phyloP scores from a whole-genome alignment of 2,329 filamentous ascomycete species.

The Aspergillus sp. region DNA sequence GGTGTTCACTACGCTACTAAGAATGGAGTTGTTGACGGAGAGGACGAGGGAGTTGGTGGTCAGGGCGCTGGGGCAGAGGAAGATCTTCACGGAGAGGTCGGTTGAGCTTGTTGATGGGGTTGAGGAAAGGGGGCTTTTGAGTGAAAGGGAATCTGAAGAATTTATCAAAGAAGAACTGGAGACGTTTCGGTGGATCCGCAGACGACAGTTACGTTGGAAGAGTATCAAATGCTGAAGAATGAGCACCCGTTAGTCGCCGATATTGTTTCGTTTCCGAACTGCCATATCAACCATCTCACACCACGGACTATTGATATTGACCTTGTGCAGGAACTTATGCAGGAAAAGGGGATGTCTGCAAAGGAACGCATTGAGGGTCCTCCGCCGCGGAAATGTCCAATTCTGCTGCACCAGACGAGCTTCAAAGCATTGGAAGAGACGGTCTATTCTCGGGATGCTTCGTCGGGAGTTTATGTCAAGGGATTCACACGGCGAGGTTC shows the following conservation, averaged over 20 bases:
- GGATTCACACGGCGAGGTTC: slow-evolving; percentile 46
- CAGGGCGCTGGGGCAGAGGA: slow-evolving; percentile 29
- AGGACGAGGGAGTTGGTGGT: slow-evolving; percentile 27
- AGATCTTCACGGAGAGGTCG: slow-evolving; percentile 38
- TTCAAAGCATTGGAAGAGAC: slow-evolving; percentile 47
- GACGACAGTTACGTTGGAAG: slow-evolving; percentile 34
- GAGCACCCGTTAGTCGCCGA: slow-evolving; percentile 47
- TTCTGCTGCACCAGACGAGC: slow-evolving; percentile 49
- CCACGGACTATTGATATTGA: slow-evolving; percentile 47
- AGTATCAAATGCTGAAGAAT: slow-evolving; percentile 37
- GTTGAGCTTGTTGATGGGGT: slow-evolving; percentile 31
- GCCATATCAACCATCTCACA: slow-evolving; percentile 51
- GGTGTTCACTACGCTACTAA: slow-evolving; percentile 37
- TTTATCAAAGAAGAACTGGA: slow-evolving; percentile 42
- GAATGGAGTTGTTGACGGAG: slow-evolving; percentile 37
- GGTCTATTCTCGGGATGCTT: slow-evolving; percentile 33
- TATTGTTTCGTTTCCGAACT: slow-evolving; percentile 36
- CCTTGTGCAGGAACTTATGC: slow-evolving; percentile 40
- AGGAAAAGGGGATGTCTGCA: slow-evolving; percentile 31
- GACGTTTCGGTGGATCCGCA: slow-evolving; percentile 44
- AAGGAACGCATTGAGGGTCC: slow-evolving; percentile 50
- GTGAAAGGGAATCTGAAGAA: slow-evolving; percentile 20
- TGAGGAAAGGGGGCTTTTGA: slow-evolving; percentile 26
- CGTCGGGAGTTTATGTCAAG: slow-evolving; percentile 12
- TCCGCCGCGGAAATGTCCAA: slow-evolving; percentile 37